Percentiles rank a stretch among this genome's conserved stretches.
Conservation (phyloP, 768 basidiomycete species). For the Amanita muscaria region DNA sequence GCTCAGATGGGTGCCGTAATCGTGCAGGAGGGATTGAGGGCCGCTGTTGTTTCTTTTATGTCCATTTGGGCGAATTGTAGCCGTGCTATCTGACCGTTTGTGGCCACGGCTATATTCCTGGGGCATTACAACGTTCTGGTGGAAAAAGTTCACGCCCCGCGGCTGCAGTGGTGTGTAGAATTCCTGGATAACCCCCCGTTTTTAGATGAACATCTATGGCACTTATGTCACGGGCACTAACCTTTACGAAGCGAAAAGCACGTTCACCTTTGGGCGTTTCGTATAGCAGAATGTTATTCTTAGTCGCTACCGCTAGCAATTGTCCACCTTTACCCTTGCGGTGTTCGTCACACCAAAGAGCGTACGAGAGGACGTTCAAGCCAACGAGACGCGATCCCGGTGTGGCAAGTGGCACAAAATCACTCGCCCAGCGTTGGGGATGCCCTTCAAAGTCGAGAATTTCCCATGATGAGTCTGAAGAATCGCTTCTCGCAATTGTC, state of each 20-base stretch:
- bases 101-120: constrained; percentile 41
- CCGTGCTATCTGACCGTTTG: constrained; percentile 33
- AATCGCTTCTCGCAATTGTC: constrained; percentile 14
- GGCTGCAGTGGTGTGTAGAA: constrained; percentile 73
- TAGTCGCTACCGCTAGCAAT: constrained; percentile 69
- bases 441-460: constrained; percentile 51
- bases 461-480: constrained; percentile 3
- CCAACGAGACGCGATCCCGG: constrained; percentile 55
- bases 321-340: constrained; percentile 36
- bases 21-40: constrained; percentile 21
- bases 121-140: constrained; percentile 40
- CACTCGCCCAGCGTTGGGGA: constrained; percentile 79
- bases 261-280: constrained; percentile 79
- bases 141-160: constrained; percentile 59
- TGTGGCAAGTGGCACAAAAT: constrained; percentile 71
- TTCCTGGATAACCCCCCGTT: constrained; percentile 40
- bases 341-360: constrained; percentile 57
- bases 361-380: constrained; percentile 53
- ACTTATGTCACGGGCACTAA: constrained; percentile 16
- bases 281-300: constrained; percentile 63
- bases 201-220: neutral
- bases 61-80: constrained; percentile 29
- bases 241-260: constrained; percentile 78
- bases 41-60: constrained; percentile 17
- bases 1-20: constrained; percentile 64